Conservation (phyloP, 306 rosid species). For the Lupinus albus region DNA sequence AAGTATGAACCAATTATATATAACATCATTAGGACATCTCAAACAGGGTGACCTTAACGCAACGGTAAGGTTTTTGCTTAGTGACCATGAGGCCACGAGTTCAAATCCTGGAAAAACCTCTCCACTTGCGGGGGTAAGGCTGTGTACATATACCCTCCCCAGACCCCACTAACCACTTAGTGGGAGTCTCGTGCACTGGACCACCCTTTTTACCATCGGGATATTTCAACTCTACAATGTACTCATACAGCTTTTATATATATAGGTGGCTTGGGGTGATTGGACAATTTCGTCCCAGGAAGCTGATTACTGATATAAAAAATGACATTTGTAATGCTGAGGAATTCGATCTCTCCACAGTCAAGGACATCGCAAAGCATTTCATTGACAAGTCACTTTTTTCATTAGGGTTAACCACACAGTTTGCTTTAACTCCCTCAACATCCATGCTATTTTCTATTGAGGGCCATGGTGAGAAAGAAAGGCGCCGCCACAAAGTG, state of each 20-base stretch:
- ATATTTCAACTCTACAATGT: conserved; percentile 20
- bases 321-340: conserved; percentile 58
- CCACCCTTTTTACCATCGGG: too few species aligned
- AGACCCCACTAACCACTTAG: too few species aligned
- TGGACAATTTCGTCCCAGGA: conserved; percentile 87
- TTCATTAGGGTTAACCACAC: conserved; percentile 68
- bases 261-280: conserved; percentile 83
- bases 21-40: conserved; percentile 20
- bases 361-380: conserved; percentile 74
- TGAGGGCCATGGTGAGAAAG: conserved; percentile 80
- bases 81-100: too few species aligned
- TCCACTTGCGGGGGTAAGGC: too few species aligned
- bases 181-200: too few species aligned
- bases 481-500: conserved; percentile 62
- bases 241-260: conserved; percentile 29
- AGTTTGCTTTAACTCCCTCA: conserved; percentile 54
- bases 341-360: conserved; percentile 51
- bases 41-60: too few species aligned
- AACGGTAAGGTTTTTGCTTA: too few species aligned
- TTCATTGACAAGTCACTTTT: conserved; percentile 71
- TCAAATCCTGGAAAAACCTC: too few species aligned
- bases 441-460: conserved; percentile 57
- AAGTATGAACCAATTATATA: conserved; percentile 14
- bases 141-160: too few species aligned
- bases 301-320: conserved; percentile 64